Evolutionary conservation across 2,329 filamentous ascomycete genomes (phyloP), one percentile per base, ranked within the genome.

Genomic region (Penicillium concentricum): DNA sequence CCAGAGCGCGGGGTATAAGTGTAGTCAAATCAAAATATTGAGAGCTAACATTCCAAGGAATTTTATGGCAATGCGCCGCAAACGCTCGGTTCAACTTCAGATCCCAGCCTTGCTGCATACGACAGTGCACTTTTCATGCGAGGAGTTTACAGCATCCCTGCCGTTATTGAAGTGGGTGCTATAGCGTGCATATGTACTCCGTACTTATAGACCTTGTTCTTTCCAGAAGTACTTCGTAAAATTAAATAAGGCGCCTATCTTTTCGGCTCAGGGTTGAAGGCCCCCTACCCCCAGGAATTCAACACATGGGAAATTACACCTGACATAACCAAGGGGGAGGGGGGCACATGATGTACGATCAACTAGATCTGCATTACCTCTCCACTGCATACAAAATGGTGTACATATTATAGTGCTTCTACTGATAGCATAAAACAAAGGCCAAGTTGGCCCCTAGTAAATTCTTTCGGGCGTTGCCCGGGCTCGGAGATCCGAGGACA

Each of bases 81-180:
- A 44, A 46, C 55, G 62, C 62, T 64, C 57, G 61, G 61, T 54
- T 61, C 62, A 60, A 56, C 47, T 35, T 62, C 46, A 47, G 56
- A 60, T 57, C 58, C 61, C 56, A 56, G 39, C 54, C 55, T 45
- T 7, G 56, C 53, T 57, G 58, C 60, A 61, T 51, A 34, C 50
- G 35, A 51, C 38, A 30, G 49, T 63, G 62, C 59, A 62, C 30
- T 59, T 54, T 43, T 42, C 8, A 54, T 56, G 61, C 59, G 59
- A 65, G 64, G 64, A 66, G 62, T 56, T 58, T 57, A 56, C 61
- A 61, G 56, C 43, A 57, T 58, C 62, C 64, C 64, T 65, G 61
- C 58, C 53, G 39, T 46, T 52, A 35, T n/a, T 32, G 34, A 46
- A 13, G 39, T 55, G 39, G 44, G 52, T 52, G 49, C 41, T 56